Evolutionary conservation across 306 rosid genomes (phyloP).

Genomic region (Ziziphus jujuba): DNA sequence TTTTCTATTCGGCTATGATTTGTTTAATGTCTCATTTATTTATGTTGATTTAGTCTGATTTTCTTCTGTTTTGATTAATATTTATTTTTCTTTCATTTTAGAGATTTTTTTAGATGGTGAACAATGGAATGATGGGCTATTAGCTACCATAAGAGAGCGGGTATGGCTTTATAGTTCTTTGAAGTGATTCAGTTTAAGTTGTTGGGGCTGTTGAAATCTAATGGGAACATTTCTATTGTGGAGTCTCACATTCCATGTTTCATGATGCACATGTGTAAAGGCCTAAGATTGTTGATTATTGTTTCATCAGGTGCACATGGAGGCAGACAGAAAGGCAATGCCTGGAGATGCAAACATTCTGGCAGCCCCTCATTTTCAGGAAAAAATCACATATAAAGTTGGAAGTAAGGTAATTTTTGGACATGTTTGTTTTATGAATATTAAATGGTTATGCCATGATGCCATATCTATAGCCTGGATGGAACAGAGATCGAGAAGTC

Average conservation of each 20-base stretch:
- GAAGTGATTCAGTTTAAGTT: constrained; percentile 1
- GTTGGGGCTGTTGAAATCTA: constrained; percentile 1
- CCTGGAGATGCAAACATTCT: constrained; percentile 53
- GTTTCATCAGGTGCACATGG: constrained; percentile 87
- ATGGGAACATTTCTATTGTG: constrained; percentile 1
- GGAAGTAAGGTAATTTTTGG: constrained; percentile 76
- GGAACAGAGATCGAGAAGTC: constrained; percentile 1
- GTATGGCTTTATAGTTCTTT: constrained; percentile 39
- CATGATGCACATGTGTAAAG: constrained; percentile 15
- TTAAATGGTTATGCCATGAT: neutral
- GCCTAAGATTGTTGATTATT: constrained; percentile 26
- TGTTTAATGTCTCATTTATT: neutral
- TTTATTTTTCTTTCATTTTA: constrained; percentile 23
- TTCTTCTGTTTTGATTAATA: constrained; percentile 6
- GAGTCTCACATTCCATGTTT: constrained; percentile 24
- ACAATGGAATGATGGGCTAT: constrained; percentile 90
- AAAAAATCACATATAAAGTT: constrained; percentile 69
- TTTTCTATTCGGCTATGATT: neutral
- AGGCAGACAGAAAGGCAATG: constrained; percentile 78
- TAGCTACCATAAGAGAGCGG: constrained; percentile 92
- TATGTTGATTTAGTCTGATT: neutral
- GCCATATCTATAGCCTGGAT: neutral
- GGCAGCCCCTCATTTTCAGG: constrained; percentile 48
- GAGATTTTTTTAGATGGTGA: constrained; percentile 73
- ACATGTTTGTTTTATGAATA: constrained; percentile 4